These are phyloP conservation scores for Kodamaea derodonti DNA, from an alignment of 1,139 yeast genomes.

Conservation along the genomic window DNA sequence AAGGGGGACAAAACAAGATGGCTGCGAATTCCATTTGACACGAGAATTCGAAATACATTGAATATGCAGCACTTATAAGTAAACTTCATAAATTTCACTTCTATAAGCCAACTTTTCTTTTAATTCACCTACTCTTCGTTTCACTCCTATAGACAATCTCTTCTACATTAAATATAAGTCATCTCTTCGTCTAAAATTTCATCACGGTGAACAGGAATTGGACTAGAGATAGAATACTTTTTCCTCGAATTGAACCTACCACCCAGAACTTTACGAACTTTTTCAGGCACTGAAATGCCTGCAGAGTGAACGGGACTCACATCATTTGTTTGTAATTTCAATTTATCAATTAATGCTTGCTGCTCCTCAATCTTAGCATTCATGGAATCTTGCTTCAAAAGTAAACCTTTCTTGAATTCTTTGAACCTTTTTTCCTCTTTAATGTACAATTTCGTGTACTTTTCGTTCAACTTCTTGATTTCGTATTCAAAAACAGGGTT, in stretches of 20 bases:
- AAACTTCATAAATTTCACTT: no score
- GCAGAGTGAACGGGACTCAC: neutral
- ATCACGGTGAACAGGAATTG: neutral
- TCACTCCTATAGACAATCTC: no score
- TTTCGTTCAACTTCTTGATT: slow-evolving; percentile 44
- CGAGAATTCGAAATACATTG: no score
- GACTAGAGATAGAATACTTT: neutral
- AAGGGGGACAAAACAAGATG: no score
- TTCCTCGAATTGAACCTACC: neutral
- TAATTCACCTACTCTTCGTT: no score
- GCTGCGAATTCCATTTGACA: no score
- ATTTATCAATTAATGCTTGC: slow-evolving; percentile 29
- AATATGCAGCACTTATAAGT: no score
- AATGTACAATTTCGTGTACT: slow-evolving; percentile 10
- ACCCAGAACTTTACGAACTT: neutral
- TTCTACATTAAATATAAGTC: no score
- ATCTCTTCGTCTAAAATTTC: no score
- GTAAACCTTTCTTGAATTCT: slow-evolving; percentile 60
- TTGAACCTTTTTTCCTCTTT: slow-evolving; percentile 60
- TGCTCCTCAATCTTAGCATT: slow-evolving; percentile 52
- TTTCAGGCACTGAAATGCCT: neutral
- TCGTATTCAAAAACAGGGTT: slow-evolving; percentile 46
- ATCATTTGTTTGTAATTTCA: slow-evolving; percentile 34
- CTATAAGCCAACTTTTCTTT: no score
- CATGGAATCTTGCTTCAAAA: slow-evolving; percentile 51